A percentile compares a stretch with the other conserved stretches of the same genome.
Evolutionary conservation across 2,329 filamentous ascomycete genomes (phyloP).

Genomic region (Laburnicola sp.): DNA sequence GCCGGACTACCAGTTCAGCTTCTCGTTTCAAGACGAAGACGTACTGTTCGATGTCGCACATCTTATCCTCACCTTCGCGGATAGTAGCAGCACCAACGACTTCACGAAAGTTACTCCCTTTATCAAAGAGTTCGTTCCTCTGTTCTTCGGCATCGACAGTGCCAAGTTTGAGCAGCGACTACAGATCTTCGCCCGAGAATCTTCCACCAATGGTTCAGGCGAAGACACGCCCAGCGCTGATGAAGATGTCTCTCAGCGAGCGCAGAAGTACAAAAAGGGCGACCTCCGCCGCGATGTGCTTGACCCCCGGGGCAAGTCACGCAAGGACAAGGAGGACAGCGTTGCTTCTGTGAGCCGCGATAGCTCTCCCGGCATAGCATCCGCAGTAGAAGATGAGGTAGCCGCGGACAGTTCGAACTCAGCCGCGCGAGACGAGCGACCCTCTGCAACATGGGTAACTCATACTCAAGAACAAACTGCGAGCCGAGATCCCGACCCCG

Average conservation of each 20-base stretch:
- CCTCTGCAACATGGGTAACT: slow-evolving; percentile 65
- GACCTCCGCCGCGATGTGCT: slow-evolving; percentile 83
- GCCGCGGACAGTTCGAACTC: slow-evolving; percentile 61
- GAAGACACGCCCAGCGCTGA: slow-evolving; percentile 71
- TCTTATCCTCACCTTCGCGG: slow-evolving; percentile 50
- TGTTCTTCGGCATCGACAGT: slow-evolving; percentile 55
- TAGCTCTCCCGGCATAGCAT: slow-evolving; percentile 82
- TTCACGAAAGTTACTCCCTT: slow-evolving; percentile 51
- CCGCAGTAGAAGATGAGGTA: slow-evolving; percentile 76
- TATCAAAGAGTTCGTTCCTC: slow-evolving; percentile 54
- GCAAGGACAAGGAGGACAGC: slow-evolving; percentile 78
- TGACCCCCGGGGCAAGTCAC: slow-evolving; percentile 73
- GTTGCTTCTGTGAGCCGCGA: slow-evolving; percentile 80
- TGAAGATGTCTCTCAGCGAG: slow-evolving; percentile 69
- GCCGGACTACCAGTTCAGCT: slow-evolving; percentile 73
- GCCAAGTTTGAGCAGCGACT: slow-evolving; percentile 69
- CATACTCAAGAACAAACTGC: slow-evolving; percentile 60
- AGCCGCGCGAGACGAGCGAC: slow-evolving; percentile 62
- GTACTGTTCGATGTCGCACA: slow-evolving; percentile 57
- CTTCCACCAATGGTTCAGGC: slow-evolving; percentile 50
- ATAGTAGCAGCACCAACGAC: slow-evolving; percentile 48
- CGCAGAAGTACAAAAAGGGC: slow-evolving; percentile 66
- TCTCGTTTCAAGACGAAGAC: slow-evolving; percentile 64
- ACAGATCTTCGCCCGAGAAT: slow-evolving; percentile 44
- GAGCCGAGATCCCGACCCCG: slow-evolving; percentile 67